Base-by-base conservation (phyloP, 768 basidiomycete species). In the Lentinula aciculospora region DNA sequence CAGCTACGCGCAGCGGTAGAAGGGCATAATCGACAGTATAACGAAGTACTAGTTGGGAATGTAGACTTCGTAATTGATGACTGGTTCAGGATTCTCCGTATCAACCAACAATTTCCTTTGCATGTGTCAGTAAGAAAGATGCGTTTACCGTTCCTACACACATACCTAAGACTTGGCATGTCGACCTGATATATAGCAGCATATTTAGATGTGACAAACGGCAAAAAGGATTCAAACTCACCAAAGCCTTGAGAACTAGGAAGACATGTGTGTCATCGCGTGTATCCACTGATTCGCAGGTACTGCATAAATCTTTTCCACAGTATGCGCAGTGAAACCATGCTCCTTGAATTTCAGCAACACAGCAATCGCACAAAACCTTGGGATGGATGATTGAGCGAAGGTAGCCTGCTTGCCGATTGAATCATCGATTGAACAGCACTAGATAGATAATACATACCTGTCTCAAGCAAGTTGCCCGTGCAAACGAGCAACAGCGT, bases 241-340 rank as follows among this genome's bases (percentile, higher is more conserved):
- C 92, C 39, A 78, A 74, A 1, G 92, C 84, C 69, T 98, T 98
- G 74, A 97, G 89, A 9, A 90, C 89, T 34, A 95, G 76, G 70
- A 94, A 98, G 42, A 92, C 71, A 66, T 96, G 94, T 1, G 82
- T 84, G 59, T 82, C 77, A 63, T 94, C 82, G 66, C 97, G 94
- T 46, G 88, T 87, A 65, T 92, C 92, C 28, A 89, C 73, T 47
- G 74, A 77, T 69, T 94, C 89, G 64, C 94, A 96, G 29, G 79
- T 79, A 42, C 84, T 84, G 71, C 95, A 97, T 17, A 96, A 74
- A 67, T 98, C 95, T 62, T 82, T 85, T 5, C 80, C 79, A 66
- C 94, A 97, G 66, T 93, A 92, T 3, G 84, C 92, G 66, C 95
- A 98, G 63, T 89, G 82, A 71, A 86, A 89, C 95, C 95, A 98